phyloP scores from a whole-genome alignment of 23 red algal species.

The Gracilaria gracilis region DNA sequence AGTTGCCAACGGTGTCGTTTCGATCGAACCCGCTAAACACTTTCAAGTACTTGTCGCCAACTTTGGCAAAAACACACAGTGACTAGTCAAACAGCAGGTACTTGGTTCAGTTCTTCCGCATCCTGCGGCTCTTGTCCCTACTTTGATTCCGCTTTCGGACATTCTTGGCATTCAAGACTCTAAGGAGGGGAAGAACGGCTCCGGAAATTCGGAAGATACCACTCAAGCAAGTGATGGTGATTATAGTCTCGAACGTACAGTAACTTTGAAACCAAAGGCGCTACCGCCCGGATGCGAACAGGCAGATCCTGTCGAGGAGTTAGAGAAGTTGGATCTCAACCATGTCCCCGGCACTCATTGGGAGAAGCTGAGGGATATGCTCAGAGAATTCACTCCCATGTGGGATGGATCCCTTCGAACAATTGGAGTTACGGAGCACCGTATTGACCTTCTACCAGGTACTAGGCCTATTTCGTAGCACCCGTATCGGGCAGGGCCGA shows the following conservation, averaged over 20 bases:
- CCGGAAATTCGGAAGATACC: neutral
- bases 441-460: neutral
- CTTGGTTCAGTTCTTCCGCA: neutral
- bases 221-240: neutral
- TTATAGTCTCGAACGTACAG: neutral
- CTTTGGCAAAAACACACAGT: neutral
- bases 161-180: neutral
- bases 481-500: neutral
- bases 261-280: neutral
- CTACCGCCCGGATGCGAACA: neutral
- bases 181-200: neutral
- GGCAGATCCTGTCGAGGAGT: neutral
- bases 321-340: neutral
- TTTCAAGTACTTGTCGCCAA: constrained; percentile 24
- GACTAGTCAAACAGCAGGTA: neutral
- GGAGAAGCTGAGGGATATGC: neutral
- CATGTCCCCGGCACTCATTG: neutral
- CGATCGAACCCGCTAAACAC: neutral
- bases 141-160: neutral
- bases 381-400: neutral
- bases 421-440: neutral
- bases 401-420: neutral
- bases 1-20: constrained; percentile 1
- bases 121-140: neutral
- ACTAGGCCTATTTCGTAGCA: neutral